These are phyloP conservation scores for Saccharomycopsis fibuligera DNA, from an alignment of 805 yeast species.

Conservation along the genomic window DNA sequence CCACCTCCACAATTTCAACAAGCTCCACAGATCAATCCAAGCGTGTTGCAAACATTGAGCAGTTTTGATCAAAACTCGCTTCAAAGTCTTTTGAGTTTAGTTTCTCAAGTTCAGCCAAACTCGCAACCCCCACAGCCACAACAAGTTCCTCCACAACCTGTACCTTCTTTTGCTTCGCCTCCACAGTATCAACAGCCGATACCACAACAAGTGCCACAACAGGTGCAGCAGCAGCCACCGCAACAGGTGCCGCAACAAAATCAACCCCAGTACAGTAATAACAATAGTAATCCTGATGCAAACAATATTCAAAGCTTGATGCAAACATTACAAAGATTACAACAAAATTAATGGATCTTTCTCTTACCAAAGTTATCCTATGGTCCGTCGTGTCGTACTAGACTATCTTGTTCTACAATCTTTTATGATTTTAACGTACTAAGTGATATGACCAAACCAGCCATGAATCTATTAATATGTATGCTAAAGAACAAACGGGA, in stretches of 20 bases:
- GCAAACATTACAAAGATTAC: constrained; percentile 21
- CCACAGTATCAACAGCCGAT: constrained; percentile 22
- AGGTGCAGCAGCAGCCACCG: constrained; percentile 23
- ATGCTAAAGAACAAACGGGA: no score
- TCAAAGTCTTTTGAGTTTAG: constrained; percentile 29
- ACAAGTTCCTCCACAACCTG: constrained; percentile 6
- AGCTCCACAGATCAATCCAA: constrained; percentile 25
- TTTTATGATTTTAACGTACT: no score
- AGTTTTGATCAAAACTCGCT: constrained; percentile 29
- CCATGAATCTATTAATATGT: no score
- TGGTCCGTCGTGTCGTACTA: no score
- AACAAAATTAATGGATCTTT: constrained; percentile 14
- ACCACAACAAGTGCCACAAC: constrained; percentile 16
- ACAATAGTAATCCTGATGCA: constrained; percentile 11
- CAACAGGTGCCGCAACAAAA: constrained; percentile 15
- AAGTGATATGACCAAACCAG: no score
- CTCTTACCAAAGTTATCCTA: no score
- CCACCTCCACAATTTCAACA: constrained; percentile 23
- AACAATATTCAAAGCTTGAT: constrained; percentile 20
- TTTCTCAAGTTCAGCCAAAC: constrained; percentile 25
- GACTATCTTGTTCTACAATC: no score
- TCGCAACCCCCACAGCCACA: constrained; percentile 21
- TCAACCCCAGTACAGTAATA: constrained; percentile 5
- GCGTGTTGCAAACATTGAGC: constrained; percentile 12
- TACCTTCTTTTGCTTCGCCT: constrained; percentile 15